Evolutionary conservation across 768 basidiomycete species (phyloP), one percentile per base, ranked within the genome.

Genomic region (Hygrophorus russula): DNA sequence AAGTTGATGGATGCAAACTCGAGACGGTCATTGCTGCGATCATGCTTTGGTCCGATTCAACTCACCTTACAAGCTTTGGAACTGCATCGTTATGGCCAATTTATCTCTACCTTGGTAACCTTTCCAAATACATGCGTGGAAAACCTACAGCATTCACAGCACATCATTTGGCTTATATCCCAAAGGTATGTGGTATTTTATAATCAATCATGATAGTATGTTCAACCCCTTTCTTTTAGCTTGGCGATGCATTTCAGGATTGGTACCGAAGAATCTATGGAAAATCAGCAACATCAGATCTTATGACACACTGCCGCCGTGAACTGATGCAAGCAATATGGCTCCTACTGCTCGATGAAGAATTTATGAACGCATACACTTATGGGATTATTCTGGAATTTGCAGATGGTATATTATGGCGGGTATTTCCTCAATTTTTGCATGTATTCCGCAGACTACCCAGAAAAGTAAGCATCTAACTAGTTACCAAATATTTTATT

Each of bases 141-240:
- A 52, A 53, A 9, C 62, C 61, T 0, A 39, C 38, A 14, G 5
- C 48, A 36, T 8, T 50, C 46, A 19, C 46, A 51, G 12, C 50
- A 31, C 32, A 60, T 38, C 62, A 62, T 39, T 1, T 67, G 4
- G 60, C 56, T 2, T 66, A 64, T 49, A 51, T 68, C 41, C 57
- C 56, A 8, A 37, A 14, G 11, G 61, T 63, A 44, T 31, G 51
- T 45, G 20, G 15, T 12, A 15, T 3, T 31, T 9, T 31, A 3
- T 2, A 3, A 17, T 20, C 19, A 13, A 13, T 42, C 8, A 19
- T 35, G 29, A 38, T 1, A 8, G 10, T 10, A 31, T 31, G 7
- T 12, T 44, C 34, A 35, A 28, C 14, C 4, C 2, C 12, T 32
- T 19, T 18, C n/a, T 53, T 59, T 31, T 37, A 49, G 49, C 41